These are phyloP conservation scores for Rhexocercosporidium sp. DNA, from an alignment of 2,329 filamentous ascomycete genomes.

Conservation along the genomic window DNA sequence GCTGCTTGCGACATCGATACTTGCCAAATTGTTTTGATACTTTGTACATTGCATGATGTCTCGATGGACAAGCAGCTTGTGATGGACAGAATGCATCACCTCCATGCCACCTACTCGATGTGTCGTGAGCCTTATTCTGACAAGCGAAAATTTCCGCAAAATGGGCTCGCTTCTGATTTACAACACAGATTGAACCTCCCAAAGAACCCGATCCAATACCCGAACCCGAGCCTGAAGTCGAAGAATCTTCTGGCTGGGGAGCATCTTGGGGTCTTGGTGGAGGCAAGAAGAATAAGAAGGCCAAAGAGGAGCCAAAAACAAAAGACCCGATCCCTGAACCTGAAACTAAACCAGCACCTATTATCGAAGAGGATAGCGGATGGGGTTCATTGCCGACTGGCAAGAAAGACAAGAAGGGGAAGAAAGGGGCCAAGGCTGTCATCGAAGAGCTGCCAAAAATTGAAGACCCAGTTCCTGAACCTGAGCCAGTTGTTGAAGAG, in stretches of 20 bases:
- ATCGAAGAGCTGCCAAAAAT: slow-evolving; percentile 39
- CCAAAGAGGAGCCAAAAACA: slow-evolving; percentile 30
- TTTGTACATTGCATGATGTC: not conserved
- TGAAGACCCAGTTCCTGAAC: slow-evolving; percentile 12
- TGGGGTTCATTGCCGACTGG: slow-evolving; percentile 52
- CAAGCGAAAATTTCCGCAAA: not conserved
- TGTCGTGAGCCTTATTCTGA: not conserved
- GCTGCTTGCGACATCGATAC: too few species aligned
- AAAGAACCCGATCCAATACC: slow-evolving; percentile 39
- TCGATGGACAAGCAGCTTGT: too few species aligned
- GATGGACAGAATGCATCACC: too few species aligned
- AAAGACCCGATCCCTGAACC: slow-evolving; percentile 45
- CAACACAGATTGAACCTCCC: not conserved
- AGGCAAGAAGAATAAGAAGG: slow-evolving; percentile 38
- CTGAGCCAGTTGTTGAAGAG: slow-evolving; percentile 17
- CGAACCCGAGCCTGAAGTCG: slow-evolving; percentile 40
- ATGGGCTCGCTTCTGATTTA: not conserved
- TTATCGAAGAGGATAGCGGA: slow-evolving; percentile 36
- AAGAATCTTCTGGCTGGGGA: slow-evolving; percentile 43
- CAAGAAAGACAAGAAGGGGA: slow-evolving; percentile 33
- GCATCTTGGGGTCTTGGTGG: slow-evolving; percentile 39
- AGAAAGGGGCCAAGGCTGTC: slow-evolving; percentile 34
- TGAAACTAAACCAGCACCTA: slow-evolving; percentile 40
- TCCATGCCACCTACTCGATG: not conserved
- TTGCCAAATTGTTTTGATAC: not conserved